Base-by-base conservation (phyloP, 805 yeast species). In the Lipomyces sp. region DNA sequence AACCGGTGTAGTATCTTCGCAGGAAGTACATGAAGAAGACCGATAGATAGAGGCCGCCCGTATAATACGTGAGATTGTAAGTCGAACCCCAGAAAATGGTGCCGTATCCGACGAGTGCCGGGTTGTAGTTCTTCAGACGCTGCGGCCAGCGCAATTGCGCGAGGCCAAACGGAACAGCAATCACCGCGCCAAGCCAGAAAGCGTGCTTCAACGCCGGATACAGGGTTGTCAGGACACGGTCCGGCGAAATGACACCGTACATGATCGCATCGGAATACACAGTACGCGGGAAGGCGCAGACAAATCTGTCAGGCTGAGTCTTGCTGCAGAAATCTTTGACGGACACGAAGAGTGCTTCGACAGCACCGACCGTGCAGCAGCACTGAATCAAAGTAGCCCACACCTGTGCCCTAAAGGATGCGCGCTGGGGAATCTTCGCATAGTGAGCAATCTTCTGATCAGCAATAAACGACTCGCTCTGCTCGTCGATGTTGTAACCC, bases 391-490 rank as follows among this genome's bases (percentile, higher is more conserved):
- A 23, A 5, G 47, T 48, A 8, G 48, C 52, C 13, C 42, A 5
- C 51, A 75, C 60, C 63, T 76, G 82, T 16, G 72, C 81, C 43
- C 73, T 64, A 67, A 83, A 81, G 57, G 81, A 67, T 0, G 80
- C 71, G 55, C 81, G 71, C 1, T 87, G 88, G 0, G 84, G 80
- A 24, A 83, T 69, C 60, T 81, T 82, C 62, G 81, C 64, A 63
- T 84, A 84, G 53, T 83, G 86, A 2, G 79, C 86, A 63, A 79
- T 63, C 61, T 83, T 83, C 73, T 79, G 76, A 59, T 80, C 83
- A 8, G 74, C 69, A 31, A 79, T 70, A 62, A 74, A 80, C 47
- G 72, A 69, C 36, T 78, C 71, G 1, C 84, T 84, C 60, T 80
- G 84, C 5, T 28, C 28, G 31, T 44, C 55, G 16, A 39, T 40